Evolutionary conservation across 1,284 basidiomycete species (phyloP).

Genomic region (Peniophora sp.): DNA sequence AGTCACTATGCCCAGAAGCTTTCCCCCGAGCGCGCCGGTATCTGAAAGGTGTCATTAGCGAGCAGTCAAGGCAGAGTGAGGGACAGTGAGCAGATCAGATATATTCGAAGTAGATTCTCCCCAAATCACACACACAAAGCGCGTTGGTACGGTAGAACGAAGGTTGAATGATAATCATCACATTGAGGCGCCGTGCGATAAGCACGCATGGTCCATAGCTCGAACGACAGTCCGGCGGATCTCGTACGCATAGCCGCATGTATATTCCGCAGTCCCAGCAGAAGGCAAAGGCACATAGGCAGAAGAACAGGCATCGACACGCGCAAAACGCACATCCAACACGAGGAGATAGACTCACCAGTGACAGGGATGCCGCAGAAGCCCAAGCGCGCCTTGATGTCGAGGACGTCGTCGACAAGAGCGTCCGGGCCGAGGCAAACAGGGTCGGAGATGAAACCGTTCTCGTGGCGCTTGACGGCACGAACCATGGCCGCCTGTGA

Average conservation of each 20-base stretch:
- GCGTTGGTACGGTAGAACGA: slow-evolving; percentile 85
- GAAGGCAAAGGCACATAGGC: too few species aligned
- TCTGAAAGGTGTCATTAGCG: slow-evolving; percentile 41
- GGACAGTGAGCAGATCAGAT: slow-evolving; percentile 21
- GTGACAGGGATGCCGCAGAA: slow-evolving; percentile 99
- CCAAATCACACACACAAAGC: slow-evolving; percentile 62
- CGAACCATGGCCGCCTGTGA: slow-evolving; percentile 96
- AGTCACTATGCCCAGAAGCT: slow-evolving; percentile 95
- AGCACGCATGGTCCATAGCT: not conserved
- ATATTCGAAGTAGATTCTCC: slow-evolving; percentile 35
- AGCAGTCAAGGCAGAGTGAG: slow-evolving; percentile 1
- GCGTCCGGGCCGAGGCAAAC: slow-evolving; percentile 77
- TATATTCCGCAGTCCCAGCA: too few species aligned
- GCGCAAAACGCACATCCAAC: not conserved
- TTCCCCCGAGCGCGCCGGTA: slow-evolving; percentile 80
- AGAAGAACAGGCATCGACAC: not conserved
- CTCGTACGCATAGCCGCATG: too few species aligned
- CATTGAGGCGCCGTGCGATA: not conserved
- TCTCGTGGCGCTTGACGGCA: slow-evolving; percentile 96
- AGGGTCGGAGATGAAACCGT: slow-evolving; percentile 97
- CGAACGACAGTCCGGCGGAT: not conserved
- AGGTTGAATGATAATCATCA: slow-evolving; percentile 65
- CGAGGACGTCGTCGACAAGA: slow-evolving; percentile 84
- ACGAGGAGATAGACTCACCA: slow-evolving; percentile 43
- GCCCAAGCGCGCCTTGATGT: slow-evolving; percentile 88